These are phyloP conservation scores for Colletotrichum sp. DNA, from an alignment of 2,329 filamentous ascomycete genomes.

Conservation along the genomic window DNA sequence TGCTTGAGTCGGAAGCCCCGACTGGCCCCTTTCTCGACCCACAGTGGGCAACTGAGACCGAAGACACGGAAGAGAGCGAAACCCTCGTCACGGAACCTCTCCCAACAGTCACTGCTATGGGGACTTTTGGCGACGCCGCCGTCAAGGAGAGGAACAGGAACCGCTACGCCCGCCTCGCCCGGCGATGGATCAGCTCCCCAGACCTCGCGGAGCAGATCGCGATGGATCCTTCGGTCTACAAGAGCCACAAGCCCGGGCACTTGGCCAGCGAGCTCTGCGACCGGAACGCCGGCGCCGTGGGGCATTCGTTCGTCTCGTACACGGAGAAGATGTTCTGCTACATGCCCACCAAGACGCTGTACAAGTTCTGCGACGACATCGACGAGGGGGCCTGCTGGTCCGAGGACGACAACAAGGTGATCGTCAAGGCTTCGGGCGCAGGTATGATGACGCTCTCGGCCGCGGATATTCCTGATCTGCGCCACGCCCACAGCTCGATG, in stretches of 20 bases:
- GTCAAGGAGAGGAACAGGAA: neutral
- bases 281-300: neutral
- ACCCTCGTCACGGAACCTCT: neutral
- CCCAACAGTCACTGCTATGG: neutral
- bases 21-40: neutral
- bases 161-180: neutral
- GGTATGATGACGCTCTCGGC: neutral
- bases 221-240: neutral
- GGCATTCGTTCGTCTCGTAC: conserved; percentile 20
- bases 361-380: conserved; percentile 12
- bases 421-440: neutral
- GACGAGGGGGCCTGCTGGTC: conserved; percentile 19
- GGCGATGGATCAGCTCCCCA: neutral
- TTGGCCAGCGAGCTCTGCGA: neutral
- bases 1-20: neutral
- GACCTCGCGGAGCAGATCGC: neutral
- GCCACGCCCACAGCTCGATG: neutral
- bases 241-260: neutral
- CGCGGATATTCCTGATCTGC: neutral
- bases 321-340: conserved; percentile 22
- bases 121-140: neutral
- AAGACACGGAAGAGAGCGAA: neutral
- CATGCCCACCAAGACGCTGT: conserved; percentile 22
- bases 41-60: neutral
- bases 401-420: conserved; percentile 10